Conservation (phyloP, 257 asterid species). For the Solanum habrochaites region DNA sequence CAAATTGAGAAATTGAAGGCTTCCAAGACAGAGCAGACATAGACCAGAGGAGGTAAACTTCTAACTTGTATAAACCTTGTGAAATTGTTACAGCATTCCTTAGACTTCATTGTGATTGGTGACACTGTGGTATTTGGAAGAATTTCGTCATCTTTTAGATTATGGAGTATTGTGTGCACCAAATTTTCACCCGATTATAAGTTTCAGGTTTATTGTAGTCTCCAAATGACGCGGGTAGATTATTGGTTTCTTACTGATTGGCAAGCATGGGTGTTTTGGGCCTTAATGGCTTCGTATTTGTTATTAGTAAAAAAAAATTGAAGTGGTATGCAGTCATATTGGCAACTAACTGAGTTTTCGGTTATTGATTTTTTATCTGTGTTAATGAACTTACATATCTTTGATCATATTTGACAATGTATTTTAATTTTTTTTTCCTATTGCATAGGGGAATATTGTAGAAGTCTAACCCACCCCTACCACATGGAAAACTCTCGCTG, state of each 20-base stretch:
- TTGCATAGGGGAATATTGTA: not conserved
- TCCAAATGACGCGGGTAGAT: not conserved
- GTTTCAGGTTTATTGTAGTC: not conserved
- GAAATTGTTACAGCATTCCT: not conserved
- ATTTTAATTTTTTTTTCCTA: not conserved
- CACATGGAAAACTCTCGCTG: not conserved
- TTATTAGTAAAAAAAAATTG: not conserved
- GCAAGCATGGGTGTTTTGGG: not conserved
- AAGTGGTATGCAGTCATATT: not conserved
- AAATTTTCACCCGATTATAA: not conserved
- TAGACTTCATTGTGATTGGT: not conserved
- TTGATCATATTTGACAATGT: not conserved
- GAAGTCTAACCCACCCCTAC: not conserved
- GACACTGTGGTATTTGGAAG: not conserved
- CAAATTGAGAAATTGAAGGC: constrained; percentile 85
- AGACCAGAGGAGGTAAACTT: constrained; percentile 8
- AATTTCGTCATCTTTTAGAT: not conserved
- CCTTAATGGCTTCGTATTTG: not conserved
- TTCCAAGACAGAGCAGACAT: constrained; percentile 49
- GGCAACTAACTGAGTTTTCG: not conserved
- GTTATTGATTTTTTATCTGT: not conserved
- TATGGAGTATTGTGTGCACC: not conserved
- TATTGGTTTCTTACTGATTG: not conserved
- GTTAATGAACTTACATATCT: not conserved
- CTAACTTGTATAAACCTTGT: not conserved